Base-by-base conservation (phyloP, 2,329 filamentous ascomycete species). In the Ascochyta clinopodiicola region DNA sequence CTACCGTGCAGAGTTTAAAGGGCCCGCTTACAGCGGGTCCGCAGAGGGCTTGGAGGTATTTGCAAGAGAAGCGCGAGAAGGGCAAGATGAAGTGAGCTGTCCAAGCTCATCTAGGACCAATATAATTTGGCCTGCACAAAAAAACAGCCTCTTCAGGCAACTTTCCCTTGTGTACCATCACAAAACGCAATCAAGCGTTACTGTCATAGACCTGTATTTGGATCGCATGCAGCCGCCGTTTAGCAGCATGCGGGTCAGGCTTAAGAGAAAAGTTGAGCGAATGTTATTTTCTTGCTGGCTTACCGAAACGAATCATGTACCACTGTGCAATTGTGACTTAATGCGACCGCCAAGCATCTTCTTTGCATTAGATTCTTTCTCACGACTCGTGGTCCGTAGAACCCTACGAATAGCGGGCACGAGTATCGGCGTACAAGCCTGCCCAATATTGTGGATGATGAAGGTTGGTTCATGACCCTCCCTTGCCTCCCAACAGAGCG, bases 1-100 rank as follows among this genome's bases (percentile, higher is more conserved):
- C 92, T 68, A 92, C 91, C 2, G 87, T 87, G 5, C 94, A 99
- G 77, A 95, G 88, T 49, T 72, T 94, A 59, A 99, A 99, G 78
- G 88, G 92, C 2, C 74, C 90, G 1, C 75, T 97, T 39, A 98
- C 92, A 2, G 88, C 90, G 0, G 96, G 95, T 0, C 73, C 90
- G 15, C 71, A 80, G 6, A 85, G 88, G 67, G 88, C 88, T 6
- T 83, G 84, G 79, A 84, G 87, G 59, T 99, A 99, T 73, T 68
- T 96, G 50, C 81, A 83, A 38, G 95, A 98, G 74, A 99, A 99
- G 82, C 67, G 79, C 39, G 68, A 69, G 27, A 81, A 81, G 64
- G 77, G 73, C 5, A 75, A 64, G 62, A 66, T 68, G 56, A 70
- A 68, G 47, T 70, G 54, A 65, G 36, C 13, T 15, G 6, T 12